phyloP scores from a whole-genome alignment of 306 rosid genomes.

The Lagenaria siceraria region DNA sequence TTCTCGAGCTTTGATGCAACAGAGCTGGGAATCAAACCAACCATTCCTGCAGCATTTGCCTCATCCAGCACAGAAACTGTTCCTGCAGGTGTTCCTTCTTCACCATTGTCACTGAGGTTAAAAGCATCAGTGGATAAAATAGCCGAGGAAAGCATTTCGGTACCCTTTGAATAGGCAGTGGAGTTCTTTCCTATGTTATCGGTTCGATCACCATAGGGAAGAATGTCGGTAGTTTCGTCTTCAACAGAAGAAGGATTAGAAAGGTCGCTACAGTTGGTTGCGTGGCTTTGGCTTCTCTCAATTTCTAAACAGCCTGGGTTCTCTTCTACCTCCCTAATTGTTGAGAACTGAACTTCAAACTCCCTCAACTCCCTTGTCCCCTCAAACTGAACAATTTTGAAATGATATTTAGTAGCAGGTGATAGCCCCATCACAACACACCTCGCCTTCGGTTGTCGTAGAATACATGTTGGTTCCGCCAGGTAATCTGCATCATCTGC shows the following conservation, averaged over 20 bases:
- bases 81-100: constrained; percentile 26
- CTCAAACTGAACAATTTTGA: constrained; percentile 36
- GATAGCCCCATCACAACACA: constrained; percentile 36
- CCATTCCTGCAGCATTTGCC: constrained; percentile 25
- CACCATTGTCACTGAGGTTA: constrained; percentile 29
- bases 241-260: constrained; percentile 93
- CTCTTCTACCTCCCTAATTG: constrained; percentile 44
- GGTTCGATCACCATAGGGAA: constrained; percentile 41
- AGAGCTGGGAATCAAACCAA: constrained; percentile 10
- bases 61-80: constrained; percentile 45
- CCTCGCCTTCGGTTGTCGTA: constrained; percentile 39
- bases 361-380: constrained; percentile 24
- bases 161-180: constrained; percentile 33
- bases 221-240: constrained; percentile 75
- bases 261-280: constrained; percentile 83
- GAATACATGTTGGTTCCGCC: constrained; percentile 42
- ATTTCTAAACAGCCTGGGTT: constrained; percentile 29
- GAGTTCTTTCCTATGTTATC: constrained; percentile 46
- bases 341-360: constrained; percentile 51
- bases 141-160: constrained; percentile 30
- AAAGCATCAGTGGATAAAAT: constrained; percentile 36
- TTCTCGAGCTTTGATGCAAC: constrained; percentile 24
- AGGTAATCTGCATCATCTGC: constrained; percentile 42
- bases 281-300: constrained; percentile 86
- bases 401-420: constrained; percentile 66